Conservation (phyloP, 805 yeast genomes). For the Kodamaea sagamina region DNA sequence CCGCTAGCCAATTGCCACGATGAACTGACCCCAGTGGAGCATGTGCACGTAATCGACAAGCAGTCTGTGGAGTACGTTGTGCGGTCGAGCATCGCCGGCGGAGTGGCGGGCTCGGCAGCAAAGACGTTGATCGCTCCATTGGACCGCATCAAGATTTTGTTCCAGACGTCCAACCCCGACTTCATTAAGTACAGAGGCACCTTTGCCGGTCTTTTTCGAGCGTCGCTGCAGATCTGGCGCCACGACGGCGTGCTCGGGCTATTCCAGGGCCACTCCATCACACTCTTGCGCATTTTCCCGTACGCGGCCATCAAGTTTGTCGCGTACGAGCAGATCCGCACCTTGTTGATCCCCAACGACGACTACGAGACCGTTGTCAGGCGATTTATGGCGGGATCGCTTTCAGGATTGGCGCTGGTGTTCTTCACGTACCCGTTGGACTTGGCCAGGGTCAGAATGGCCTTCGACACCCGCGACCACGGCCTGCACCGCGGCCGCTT, state of each 20-base stretch:
- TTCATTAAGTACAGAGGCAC: slow-evolving; percentile 80
- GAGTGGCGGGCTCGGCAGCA: slow-evolving; percentile 94
- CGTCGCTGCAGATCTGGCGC: slow-evolving; percentile 64
- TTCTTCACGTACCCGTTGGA: slow-evolving; percentile 91
- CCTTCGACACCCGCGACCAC: slow-evolving; percentile 69
- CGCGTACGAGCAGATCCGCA: slow-evolving; percentile 89
- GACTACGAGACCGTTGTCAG: slow-evolving; percentile 77
- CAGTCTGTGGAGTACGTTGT: slow-evolving; percentile 75
- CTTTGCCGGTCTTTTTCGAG: slow-evolving; percentile 70
- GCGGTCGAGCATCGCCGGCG: slow-evolving; percentile 90
- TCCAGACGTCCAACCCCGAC: slow-evolving; percentile 93
- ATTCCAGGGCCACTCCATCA: slow-evolving; percentile 95
- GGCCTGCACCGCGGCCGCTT: slow-evolving; percentile 34
- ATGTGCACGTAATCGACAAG: slow-evolving; percentile 53
- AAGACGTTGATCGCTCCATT: slow-evolving; percentile 93
- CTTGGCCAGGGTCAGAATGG: slow-evolving; percentile 84
- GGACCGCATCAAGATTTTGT: slow-evolving; percentile 90
- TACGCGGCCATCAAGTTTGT: slow-evolving; percentile 97
- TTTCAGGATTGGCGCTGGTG: slow-evolving; percentile 86
- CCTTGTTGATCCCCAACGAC: slow-evolving; percentile 72
- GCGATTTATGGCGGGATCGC: slow-evolving; percentile 82
- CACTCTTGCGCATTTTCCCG: slow-evolving; percentile 87
- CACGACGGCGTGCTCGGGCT: slow-evolving; percentile 79
- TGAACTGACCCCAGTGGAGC: slow-evolving; percentile 32
- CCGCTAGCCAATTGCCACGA: slow-evolving; percentile 24